Evolutionary conservation across 2,329 filamentous ascomycete genomes (phyloP).

Genomic region (Sclerotinia borealis): DNA sequence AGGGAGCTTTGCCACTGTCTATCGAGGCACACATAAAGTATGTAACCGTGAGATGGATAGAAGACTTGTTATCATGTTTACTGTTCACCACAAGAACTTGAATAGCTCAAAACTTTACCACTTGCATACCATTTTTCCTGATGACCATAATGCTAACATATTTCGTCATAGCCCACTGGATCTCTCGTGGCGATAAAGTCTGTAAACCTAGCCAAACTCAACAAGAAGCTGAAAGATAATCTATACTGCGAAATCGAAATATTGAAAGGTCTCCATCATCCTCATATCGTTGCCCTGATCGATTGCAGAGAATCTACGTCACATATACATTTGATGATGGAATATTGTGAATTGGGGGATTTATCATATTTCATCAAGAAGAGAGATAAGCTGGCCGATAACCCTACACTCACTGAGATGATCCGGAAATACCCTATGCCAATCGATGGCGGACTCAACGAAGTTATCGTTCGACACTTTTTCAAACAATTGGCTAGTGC

Average conservation of each 20-base stretch:
- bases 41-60: constrained; percentile 32
- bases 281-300: constrained; percentile 93
- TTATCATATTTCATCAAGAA: constrained; percentile 95
- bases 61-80: background rate
- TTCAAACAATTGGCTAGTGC: constrained; percentile 91
- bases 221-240: constrained; percentile 95
- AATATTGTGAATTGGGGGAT: constrained; percentile 94
- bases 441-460: constrained; percentile 78
- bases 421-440: constrained; percentile 88
- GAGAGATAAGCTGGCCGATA: constrained; percentile 70
- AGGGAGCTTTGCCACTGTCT: constrained; percentile 96
- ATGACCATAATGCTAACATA: constrained; percentile 18
- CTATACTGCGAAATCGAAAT: constrained; percentile 94
- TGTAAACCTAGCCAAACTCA: constrained; percentile 82
- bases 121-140: constrained; percentile 7
- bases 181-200: constrained; percentile 93
- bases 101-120: background rate
- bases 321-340: constrained; percentile 96
- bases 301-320: constrained; percentile 82
- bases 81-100: background rate
- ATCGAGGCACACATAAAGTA: constrained; percentile 79
- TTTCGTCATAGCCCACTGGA: constrained; percentile 57
- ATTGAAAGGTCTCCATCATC: constrained; percentile 86
- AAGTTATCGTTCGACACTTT: constrained; percentile 95
- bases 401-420: constrained; percentile 82